Evolutionary conservation across 768 basidiomycete species (phyloP).

Genomic region (Rhodotorula toruloides): DNA sequence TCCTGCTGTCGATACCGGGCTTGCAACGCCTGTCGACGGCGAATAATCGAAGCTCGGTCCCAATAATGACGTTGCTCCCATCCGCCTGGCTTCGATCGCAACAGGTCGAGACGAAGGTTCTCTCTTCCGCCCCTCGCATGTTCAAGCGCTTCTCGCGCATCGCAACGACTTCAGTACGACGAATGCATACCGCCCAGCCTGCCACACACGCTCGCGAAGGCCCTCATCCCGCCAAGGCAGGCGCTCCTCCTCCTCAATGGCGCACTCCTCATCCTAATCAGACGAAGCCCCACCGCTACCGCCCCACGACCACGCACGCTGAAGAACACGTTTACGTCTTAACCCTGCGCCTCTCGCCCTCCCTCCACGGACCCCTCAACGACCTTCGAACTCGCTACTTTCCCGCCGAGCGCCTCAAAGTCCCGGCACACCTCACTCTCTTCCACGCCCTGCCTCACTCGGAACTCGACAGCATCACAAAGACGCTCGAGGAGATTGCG

Average conservation of each 20-base stretch:
- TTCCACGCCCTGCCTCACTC: constrained; percentile 33
- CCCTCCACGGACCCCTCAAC: constrained; percentile 27
- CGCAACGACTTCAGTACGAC: too few relatives aligned
- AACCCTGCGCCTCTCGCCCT: constrained; percentile 15
- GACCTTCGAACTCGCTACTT: constrained; percentile 24
- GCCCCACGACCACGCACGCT: constrained; percentile 2
- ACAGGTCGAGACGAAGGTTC: too few relatives aligned
- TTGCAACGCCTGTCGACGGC: too few relatives aligned
- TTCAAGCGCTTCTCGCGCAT: too few relatives aligned
- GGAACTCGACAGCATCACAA: neutral
- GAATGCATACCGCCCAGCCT: too few relatives aligned
- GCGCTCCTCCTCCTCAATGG: constrained; percentile 14
- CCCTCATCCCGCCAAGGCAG: too few relatives aligned
- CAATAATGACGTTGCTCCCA: too few relatives aligned
- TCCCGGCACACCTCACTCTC: constrained; percentile 29
- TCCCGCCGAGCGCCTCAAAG: constrained; percentile 25
- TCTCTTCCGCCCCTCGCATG: too few relatives aligned
- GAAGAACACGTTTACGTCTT: constrained; percentile 30
- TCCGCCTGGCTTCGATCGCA: too few relatives aligned
- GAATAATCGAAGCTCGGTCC: too few relatives aligned
- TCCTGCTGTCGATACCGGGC: too few relatives aligned
- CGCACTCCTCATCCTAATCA: neutral
- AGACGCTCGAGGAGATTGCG: neutral
- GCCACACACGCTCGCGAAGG: too few relatives aligned
- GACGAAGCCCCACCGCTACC: constrained; percentile 19